These are phyloP conservation scores for Cucumis hystrix DNA, from an alignment of 306 rosid species.

Conservation along the genomic window DNA sequence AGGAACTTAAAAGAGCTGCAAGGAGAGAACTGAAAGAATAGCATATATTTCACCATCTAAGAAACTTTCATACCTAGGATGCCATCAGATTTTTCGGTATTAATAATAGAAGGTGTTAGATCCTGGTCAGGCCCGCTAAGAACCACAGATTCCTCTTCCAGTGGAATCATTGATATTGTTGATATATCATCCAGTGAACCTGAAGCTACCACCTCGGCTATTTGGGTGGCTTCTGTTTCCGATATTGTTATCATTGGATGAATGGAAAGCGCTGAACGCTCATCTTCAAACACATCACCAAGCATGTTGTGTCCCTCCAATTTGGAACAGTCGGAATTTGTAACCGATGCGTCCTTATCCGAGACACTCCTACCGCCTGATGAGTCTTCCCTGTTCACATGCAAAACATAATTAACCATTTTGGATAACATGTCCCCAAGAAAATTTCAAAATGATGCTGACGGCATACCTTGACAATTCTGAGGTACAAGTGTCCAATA, in stretches of 20 bases:
- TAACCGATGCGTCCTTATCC: slow-evolving; percentile 24
- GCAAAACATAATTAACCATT: slow-evolving; percentile 13
- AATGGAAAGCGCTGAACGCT: slow-evolving; percentile 17
- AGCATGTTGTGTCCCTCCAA: slow-evolving; percentile 25
- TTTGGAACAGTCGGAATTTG: slow-evolving; percentile 23
- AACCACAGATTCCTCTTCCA: slow-evolving; percentile 32
- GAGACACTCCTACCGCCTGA: slow-evolving; percentile 18
- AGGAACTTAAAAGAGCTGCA: background rate
- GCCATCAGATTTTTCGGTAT: slow-evolving; percentile 29
- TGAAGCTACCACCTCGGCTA: slow-evolving; percentile 6
- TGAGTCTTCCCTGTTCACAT: slow-evolving; percentile 25
- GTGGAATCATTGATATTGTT: slow-evolving; percentile 20
- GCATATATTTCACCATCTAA: background rate
- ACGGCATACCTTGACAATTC: slow-evolving; percentile 17
- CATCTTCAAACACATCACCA: slow-evolving; percentile 16
- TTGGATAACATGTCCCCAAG: slow-evolving; percentile 16
- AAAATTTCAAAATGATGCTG: slow-evolving; percentile 13
- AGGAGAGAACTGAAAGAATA: background rate
- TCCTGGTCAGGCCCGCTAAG: slow-evolving; percentile 24
- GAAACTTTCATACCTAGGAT: slow-evolving; percentile 37
- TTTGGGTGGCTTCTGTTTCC: slow-evolving; percentile 31
- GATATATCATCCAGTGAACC: slow-evolving; percentile 27
- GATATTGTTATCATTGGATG: slow-evolving; percentile 26
- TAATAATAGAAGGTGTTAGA: slow-evolving; percentile 25
- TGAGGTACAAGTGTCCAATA: slow-evolving; percentile 28